Evolutionary conservation across 495 filamentous ascomycete genomes (phyloP).

Genomic region (Penicillium canescens): DNA sequence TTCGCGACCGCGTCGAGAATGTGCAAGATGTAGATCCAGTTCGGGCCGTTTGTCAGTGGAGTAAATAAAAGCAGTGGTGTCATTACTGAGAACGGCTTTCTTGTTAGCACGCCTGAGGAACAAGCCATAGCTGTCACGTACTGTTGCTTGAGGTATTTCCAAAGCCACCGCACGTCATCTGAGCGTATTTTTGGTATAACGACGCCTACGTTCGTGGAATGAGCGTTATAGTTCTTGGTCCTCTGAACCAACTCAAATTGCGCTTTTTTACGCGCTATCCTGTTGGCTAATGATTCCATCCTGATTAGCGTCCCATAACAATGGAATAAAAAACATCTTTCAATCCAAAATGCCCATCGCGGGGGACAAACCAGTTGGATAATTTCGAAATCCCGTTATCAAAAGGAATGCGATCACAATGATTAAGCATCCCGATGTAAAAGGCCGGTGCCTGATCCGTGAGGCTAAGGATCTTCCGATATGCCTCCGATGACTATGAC

Average conservation of each 20-base stretch:
- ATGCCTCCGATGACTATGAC: too few relatives aligned
- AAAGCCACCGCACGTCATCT: slow-evolving; percentile 5
- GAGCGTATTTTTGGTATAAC: slow-evolving; percentile 3
- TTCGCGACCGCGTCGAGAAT: slow-evolving; percentile 40
- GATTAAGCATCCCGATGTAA: neutral
- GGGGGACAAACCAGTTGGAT: neutral
- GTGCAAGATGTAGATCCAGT: slow-evolving; percentile 28
- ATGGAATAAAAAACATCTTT: neutral
- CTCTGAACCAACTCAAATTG: neutral
- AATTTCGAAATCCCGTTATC: neutral
- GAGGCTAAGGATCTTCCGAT: neutral
- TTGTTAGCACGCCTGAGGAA: neutral
- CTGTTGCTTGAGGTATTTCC: neutral
- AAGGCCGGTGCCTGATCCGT: neutral
- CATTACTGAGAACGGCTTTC: slow-evolving; percentile 4
- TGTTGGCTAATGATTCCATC: neutral
- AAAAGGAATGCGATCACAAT: neutral
- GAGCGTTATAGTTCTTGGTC: neutral
- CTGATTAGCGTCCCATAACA: neutral
- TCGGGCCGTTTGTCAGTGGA: slow-evolving; percentile 32
- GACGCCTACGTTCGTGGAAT: neutral
- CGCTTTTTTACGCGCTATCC: neutral
- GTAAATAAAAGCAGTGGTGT: slow-evolving; percentile 38
- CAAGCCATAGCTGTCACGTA: neutral
- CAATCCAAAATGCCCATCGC: too few relatives aligned